A percentile compares a stretch with the other conserved stretches of the same genome.
phyloP scores from a whole-genome alignment of 352 stramenopile species.

The Globisporangium rhizosaccharum region DNA sequence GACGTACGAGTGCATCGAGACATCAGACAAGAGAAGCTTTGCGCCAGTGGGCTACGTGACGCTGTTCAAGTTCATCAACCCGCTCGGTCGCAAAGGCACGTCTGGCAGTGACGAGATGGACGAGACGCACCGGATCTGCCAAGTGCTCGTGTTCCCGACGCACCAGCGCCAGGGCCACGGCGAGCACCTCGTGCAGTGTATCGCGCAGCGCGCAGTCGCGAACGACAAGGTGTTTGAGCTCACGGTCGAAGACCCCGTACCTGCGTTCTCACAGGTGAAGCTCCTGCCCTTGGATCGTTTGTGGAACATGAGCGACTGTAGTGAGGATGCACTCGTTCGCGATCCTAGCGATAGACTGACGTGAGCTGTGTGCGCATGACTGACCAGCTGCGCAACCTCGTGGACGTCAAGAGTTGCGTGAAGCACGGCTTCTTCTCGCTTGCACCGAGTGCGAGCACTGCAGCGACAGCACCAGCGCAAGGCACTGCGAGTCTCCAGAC shows the following conservation, averaged over 20 bases:
- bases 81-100: slow-evolving; percentile 45
- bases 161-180: slow-evolving; percentile 80
- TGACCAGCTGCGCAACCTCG: slow-evolving; percentile 57
- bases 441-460: slow-evolving; percentile 18
- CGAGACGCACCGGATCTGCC: slow-evolving; percentile 79
- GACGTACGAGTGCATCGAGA: slow-evolving; percentile 44
- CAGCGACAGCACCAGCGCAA: slow-evolving; percentile 10
- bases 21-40: slow-evolving; percentile 14
- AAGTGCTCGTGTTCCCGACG: slow-evolving; percentile 71
- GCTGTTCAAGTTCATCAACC: slow-evolving; percentile 82
- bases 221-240: slow-evolving; percentile 70
- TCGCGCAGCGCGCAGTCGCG: slow-evolving; percentile 45
- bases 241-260: slow-evolving; percentile 80
- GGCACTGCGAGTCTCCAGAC: slow-evolving; percentile 38
- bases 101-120: slow-evolving; percentile 27
- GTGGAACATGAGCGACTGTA: neutral
- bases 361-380: neutral
- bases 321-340: neutral
- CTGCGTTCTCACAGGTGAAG: slow-evolving; percentile 44
- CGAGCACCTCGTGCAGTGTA: slow-evolving; percentile 65
- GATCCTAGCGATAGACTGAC: neutral
- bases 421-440: slow-evolving; percentile 56
- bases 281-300: too few species aligned
- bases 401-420: slow-evolving; percentile 62
- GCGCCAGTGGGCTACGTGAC: slow-evolving; percentile 66